Percentiles rank a stretch among this genome's conserved stretches.
phyloP scores from a whole-genome alignment of 2,329 filamentous ascomycete genomes.

The Paecilomyces niveus region DNA sequence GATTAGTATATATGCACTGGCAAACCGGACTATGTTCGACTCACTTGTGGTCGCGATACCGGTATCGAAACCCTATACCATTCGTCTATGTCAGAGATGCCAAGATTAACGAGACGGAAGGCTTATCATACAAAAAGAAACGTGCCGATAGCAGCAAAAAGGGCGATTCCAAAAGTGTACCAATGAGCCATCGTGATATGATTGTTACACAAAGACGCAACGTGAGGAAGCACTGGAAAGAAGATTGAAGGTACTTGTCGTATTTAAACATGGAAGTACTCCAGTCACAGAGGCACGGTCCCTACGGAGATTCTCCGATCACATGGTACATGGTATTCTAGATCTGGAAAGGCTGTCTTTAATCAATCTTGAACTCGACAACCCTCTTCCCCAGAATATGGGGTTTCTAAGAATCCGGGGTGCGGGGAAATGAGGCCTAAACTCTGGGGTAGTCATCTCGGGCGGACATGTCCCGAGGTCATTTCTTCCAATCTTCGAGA shows the following conservation, averaged over 20 bases:
- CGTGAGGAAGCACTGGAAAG: not conserved
- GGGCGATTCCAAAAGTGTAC: slow-evolving; percentile 46
- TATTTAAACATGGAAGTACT: not conserved
- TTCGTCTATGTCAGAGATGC: slow-evolving; percentile 4
- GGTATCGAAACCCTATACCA: slow-evolving; percentile 49
- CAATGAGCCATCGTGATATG: slow-evolving; percentile 26
- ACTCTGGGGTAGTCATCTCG: not conserved
- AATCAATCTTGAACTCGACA: not conserved
- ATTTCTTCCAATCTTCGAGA: not conserved
- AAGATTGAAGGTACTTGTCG: not conserved
- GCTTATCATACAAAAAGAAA: slow-evolving; percentile 47
- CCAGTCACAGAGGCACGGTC: not conserved
- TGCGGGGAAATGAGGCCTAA: not conserved
- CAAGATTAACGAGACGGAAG: not conserved
- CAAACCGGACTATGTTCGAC: slow-evolving; percentile 8
- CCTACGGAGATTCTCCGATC: not conserved
- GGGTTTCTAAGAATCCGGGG: not conserved
- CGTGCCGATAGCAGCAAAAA: slow-evolving; percentile 54
- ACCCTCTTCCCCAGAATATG: not conserved
- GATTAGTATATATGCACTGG: not conserved
- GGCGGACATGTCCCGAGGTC: not conserved
- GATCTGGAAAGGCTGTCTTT: not conserved
- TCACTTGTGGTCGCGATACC: slow-evolving; percentile 54
- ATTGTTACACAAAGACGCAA: not conserved
- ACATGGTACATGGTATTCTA: not conserved